phyloP scores from a whole-genome alignment of 257 asterid species.

The Avicennia marina region DNA sequence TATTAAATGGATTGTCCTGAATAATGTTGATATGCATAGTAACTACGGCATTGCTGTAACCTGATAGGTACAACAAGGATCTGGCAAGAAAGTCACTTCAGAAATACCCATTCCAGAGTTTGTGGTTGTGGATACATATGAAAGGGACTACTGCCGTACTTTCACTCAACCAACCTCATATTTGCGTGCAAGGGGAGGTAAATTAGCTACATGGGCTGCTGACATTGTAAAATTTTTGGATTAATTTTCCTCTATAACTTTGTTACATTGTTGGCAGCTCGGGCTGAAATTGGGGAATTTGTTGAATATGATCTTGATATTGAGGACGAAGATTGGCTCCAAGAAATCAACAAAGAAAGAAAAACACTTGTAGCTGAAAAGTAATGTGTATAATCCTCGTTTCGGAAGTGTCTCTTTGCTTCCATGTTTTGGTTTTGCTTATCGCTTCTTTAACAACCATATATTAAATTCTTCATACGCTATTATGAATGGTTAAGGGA shows the following conservation, averaged over 20 bases:
- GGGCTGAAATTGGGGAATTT: slow-evolving; percentile 96
- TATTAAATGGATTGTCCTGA: no score
- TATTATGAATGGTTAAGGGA: no score
- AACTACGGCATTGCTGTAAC: background rate
- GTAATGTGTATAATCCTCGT: slow-evolving; percentile 44
- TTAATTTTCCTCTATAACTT: slow-evolving; percentile 10
- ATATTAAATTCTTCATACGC: no score
- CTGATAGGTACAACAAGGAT: slow-evolving; percentile 57
- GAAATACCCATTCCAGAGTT: slow-evolving; percentile 98
- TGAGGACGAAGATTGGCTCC: slow-evolving; percentile 99
- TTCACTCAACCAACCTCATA: slow-evolving; percentile 85
- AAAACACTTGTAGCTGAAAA: slow-evolving; percentile 63
- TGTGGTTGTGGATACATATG: slow-evolving; percentile 89
- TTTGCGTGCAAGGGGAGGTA: slow-evolving; percentile 95
- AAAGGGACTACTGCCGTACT: slow-evolving; percentile 89
- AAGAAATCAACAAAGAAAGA: slow-evolving; percentile 71
- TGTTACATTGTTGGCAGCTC: slow-evolving; percentile 48
- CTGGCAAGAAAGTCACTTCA: slow-evolving; percentile 64
- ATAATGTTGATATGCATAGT: background rate
- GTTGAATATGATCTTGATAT: slow-evolving; percentile 98
- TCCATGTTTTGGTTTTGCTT: no score
- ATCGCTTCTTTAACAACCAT: no score
- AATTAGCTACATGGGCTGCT: slow-evolving; percentile 21
- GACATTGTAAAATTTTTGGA: slow-evolving; percentile 10
- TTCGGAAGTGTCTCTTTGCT: no score